Conservation (phyloP, 257 asterid genomes). For the Haberlea rhodopensis region DNA sequence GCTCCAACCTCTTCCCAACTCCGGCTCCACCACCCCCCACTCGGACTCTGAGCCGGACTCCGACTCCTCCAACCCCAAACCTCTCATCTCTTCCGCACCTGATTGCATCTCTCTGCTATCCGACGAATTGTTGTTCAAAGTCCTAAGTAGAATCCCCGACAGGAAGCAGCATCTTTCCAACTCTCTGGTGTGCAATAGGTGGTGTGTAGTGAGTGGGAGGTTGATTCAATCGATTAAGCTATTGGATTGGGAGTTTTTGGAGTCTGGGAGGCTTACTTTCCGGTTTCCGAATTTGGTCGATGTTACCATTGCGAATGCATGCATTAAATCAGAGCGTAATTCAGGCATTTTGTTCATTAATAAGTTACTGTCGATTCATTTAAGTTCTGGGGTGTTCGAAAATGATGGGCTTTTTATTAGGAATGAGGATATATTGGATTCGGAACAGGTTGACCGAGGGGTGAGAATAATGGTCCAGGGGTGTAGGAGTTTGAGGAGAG, state of each 20-base stretch:
- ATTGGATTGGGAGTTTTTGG: constrained; percentile 86
- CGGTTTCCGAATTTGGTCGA: constrained; percentile 77
- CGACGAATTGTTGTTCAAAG: constrained; percentile 55
- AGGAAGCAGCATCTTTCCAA: constrained; percentile 48
- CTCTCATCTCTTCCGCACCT: constrained; percentile 27
- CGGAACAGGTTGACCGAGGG: constrained; percentile 59
- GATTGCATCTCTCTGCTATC: constrained; percentile 53
- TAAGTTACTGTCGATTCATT: constrained; percentile 47
- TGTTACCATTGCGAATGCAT: constrained; percentile 48
- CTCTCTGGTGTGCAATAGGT: constrained; percentile 79
- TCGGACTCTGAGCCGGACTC: constrained; percentile 71
- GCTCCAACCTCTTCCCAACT: constrained; percentile 53
- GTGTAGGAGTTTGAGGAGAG: constrained; percentile 55
- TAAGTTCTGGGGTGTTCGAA: constrained; percentile 44
- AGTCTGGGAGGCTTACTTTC: constrained; percentile 70
- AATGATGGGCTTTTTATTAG: constrained; percentile 47
- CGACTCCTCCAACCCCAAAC: constrained; percentile 38
- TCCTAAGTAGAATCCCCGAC: constrained; percentile 46
- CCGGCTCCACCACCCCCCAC: constrained; percentile 65
- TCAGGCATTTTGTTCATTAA: constrained; percentile 66
- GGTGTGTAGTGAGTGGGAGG: constrained; percentile 71
- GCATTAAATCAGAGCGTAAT: constrained; percentile 45
- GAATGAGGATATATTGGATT: constrained; percentile 46
- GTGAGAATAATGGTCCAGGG: constrained; percentile 68
- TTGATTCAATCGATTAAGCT: constrained; percentile 57